phyloP scores from a whole-genome alignment of 2,329 filamentous ascomycete species.

The Alternaria hordeiaustralica region DNA sequence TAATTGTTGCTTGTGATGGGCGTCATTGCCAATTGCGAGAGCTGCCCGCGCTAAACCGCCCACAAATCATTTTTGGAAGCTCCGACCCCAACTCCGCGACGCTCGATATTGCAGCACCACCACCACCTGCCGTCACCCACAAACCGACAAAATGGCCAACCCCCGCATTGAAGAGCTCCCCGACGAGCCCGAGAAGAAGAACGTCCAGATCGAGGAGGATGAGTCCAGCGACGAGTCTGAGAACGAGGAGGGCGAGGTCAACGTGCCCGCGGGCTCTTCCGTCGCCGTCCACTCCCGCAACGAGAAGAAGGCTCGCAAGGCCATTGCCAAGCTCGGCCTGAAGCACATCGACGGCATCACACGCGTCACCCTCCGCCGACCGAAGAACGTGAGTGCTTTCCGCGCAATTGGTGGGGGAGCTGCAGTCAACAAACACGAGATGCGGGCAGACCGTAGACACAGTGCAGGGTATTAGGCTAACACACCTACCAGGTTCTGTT shows the following conservation, averaged over 20 bases:
- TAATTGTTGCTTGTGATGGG: constrained; percentile 3
- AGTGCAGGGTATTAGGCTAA: constrained; percentile 23
- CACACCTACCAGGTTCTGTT: constrained; percentile 79
- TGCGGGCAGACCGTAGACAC: constrained; percentile 6
- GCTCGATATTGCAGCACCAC: constrained; percentile 18
- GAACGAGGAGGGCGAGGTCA: constrained; percentile 72
- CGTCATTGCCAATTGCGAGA: constrained; percentile 13
- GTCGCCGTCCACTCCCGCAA: constrained; percentile 97
- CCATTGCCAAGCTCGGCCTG: constrained; percentile 96
- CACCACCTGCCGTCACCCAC: constrained; percentile 30
- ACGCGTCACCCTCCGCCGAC: constrained; percentile 94
- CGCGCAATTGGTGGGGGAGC: constrained; percentile 24
- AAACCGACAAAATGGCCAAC: constrained; percentile 81
- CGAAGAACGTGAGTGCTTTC: constrained; percentile 87
- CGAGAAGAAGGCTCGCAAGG: constrained; percentile 99
- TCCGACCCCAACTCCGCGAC: constrained; percentile 22
- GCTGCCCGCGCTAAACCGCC: constrained; percentile 37
- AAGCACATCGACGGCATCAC: constrained; percentile 97
- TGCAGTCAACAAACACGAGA: constrained; percentile 9
- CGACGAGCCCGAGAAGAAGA: constrained; percentile 82
- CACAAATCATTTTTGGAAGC: constrained; percentile 32
- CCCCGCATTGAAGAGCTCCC: constrained; percentile 97
- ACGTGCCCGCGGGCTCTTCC: constrained; percentile 81
- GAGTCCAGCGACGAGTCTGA: constrained; percentile 77
- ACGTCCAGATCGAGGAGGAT: constrained; percentile 75